Percentiles rank a stretch among this genome's conserved stretches.
phyloP scores from a whole-genome alignment of 129 eudicot genomes.

The Erigeron canadensis region DNA sequence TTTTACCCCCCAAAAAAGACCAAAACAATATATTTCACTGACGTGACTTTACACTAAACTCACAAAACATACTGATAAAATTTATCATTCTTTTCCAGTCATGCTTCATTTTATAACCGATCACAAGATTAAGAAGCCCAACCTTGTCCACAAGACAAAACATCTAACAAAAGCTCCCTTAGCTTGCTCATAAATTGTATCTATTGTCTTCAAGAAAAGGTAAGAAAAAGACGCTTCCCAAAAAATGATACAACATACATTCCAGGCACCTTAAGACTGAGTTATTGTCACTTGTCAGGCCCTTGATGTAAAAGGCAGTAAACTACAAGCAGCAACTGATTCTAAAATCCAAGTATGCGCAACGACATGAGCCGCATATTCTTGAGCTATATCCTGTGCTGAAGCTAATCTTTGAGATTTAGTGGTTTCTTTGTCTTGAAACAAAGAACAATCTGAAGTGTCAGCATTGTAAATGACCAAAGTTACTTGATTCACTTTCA shows the following conservation, averaged over 20 bases:
- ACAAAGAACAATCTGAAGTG: constrained; percentile 22
- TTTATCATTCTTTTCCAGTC: not conserved
- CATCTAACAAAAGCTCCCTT: constrained; percentile 11
- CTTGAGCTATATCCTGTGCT: constrained; percentile 53
- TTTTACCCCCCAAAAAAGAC: too few species aligned
- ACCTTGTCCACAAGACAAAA: not conserved
- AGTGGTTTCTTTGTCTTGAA: constrained; percentile 32
- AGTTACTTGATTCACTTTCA: constrained; percentile 16
- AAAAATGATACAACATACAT: not conserved
- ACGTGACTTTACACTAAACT: not conserved
- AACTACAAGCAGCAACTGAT: constrained; percentile 56
- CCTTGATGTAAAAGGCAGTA: constrained; percentile 25
- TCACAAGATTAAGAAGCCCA: not conserved
- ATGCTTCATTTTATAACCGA: not conserved
- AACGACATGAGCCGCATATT: constrained; percentile 34
- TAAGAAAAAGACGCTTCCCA: not conserved
- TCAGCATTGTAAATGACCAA: constrained; percentile 55
- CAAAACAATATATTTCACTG: not conserved
- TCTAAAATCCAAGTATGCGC: constrained; percentile 75
- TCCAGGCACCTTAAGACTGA: not conserved
- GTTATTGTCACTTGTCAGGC: not conserved
- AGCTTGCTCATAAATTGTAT: not conserved
- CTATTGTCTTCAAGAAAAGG: not conserved
- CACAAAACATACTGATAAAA: not conserved
- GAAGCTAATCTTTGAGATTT: constrained; percentile 37